These are phyloP conservation scores for Anthoceros angustus DNA, from an alignment of 225 moss, liverwort and hornwort species.

Conservation along the genomic window DNA sequence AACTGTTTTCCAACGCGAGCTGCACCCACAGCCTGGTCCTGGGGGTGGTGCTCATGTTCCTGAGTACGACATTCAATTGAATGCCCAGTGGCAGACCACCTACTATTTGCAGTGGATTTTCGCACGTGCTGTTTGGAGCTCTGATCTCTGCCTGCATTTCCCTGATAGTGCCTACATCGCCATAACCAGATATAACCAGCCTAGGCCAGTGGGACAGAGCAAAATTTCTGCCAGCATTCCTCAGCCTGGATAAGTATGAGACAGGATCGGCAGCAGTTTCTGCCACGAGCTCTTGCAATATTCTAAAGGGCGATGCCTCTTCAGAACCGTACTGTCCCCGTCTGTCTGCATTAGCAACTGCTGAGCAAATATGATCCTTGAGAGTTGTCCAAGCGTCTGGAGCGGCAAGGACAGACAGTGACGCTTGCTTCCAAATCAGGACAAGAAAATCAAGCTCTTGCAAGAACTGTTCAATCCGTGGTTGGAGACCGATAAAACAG, in stretches of 20 bases:
- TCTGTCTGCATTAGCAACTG: neutral
- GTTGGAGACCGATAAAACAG: neutral
- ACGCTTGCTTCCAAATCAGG: conserved; percentile 2
- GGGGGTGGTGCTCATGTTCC: conserved; percentile 19
- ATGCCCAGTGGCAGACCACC: conserved; percentile 37
- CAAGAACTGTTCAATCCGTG: neutral
- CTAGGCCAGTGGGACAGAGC: conserved; percentile 32
- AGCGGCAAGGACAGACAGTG: neutral
- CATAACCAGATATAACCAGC: conserved; percentile 4
- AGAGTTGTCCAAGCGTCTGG: neutral
- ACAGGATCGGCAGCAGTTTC: conserved; percentile 8
- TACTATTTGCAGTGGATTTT: conserved; percentile 27
- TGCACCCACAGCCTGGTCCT: conserved; percentile 32
- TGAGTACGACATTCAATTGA: conserved; percentile 28
- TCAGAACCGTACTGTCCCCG: neutral
- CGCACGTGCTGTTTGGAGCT: conserved; percentile 31
- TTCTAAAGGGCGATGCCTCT: conserved; percentile 10
- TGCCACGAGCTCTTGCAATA: conserved; percentile 22
- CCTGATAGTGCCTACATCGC: conserved; percentile 12
- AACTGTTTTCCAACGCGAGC: conserved; percentile 21
- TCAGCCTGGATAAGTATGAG: neutral
- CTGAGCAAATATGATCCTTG: neutral
- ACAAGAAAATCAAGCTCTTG: neutral
- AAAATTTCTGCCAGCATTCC: conserved; percentile 21
- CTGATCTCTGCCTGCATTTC: conserved; percentile 35